Base-by-base conservation (phyloP, 2,329 filamentous ascomycete species). In the Fusarium oligoseptatum region DNA sequence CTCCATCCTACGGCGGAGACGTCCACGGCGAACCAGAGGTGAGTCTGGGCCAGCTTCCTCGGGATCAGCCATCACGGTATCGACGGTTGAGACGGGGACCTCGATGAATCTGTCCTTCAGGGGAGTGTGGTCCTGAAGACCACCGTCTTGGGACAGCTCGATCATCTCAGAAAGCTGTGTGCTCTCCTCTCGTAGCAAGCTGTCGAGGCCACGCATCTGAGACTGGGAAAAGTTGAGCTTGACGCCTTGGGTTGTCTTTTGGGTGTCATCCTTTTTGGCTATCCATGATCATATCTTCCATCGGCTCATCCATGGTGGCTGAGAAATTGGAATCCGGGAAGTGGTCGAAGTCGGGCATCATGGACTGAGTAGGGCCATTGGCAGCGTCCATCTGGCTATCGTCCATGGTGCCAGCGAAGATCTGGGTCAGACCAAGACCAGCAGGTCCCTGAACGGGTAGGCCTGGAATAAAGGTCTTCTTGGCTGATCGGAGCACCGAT, bases 331-430 rank as follows among this genome's bases (percentile, higher is more conserved):
- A 89, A 69, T 92, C 89, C 1, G 90, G 82, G 64, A 91, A 87
- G 64, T 84, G 83, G 39, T 89, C 86, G 34, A 92, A 86, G 43
- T 88, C 88, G 4, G 92, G 91, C 81, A 91, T 89, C 68, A 86
- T 82, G 8, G 87, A 87, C 20, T 88, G 82, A 1, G 82, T 84
- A 39, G 82, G 82, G 10, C 77, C 81, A n/a, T 71, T 67, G 34
- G 66, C 66, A 20, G 76, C 64, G 75, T 77, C 76, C 67, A 78
- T 74, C 76, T 90, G 88, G 75, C 87, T 90, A 81, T 86, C 91
- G 57, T 94, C 95, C 91, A 98, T 93, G 1, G 95, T 98, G 14
- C 94, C 94, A 6, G 93, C 94, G 80, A 98, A 98, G 72, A 97
- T 96, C 78, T 98, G 95, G 0, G 95, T 97, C 52, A 98, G 87